Evolutionary conservation across 2,329 filamentous ascomycete genomes (phyloP).

Genomic region (Cercospora sesami): DNA sequence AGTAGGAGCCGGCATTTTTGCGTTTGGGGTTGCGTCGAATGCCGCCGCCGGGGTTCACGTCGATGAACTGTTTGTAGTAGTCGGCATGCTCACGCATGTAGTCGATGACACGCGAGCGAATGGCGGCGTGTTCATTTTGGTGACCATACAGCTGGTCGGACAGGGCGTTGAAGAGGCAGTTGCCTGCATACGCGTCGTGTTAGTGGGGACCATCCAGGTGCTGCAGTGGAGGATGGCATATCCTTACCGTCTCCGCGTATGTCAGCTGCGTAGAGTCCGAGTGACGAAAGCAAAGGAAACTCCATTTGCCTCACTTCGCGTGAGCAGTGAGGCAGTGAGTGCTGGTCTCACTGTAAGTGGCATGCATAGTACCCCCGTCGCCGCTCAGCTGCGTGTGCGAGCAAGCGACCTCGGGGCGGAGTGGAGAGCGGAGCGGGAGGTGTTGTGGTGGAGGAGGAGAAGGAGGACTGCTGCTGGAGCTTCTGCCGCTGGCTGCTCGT

Average conservation of each 20-base stretch:
- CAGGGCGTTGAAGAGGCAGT: conserved; percentile 68
- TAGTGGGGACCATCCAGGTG: conserved; percentile 21
- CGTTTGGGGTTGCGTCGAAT: conserved; percentile 60
- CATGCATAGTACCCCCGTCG: conserved; percentile 10
- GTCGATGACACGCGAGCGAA: conserved; percentile 60
- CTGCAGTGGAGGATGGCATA: background rate
- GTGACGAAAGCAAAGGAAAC: conserved; percentile 57
- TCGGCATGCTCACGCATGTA: conserved; percentile 62
- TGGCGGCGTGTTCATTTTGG: conserved; percentile 57
- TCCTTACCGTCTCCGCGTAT: conserved; percentile 64
- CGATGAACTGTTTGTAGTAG: conserved; percentile 66
- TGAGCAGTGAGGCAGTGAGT: conserved; percentile 1
- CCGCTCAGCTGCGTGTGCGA: background rate
- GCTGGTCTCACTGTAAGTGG: conserved; percentile 11
- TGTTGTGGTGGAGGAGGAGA: conserved; percentile 6
- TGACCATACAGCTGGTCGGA: conserved; percentile 67
- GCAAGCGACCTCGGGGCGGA: background rate
- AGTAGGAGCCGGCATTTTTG: conserved; percentile 54
- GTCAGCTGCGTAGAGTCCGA: conserved; percentile 60
- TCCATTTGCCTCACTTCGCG: conserved; percentile 39
- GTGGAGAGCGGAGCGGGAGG: background rate
- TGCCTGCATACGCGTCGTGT: conserved; percentile 51
- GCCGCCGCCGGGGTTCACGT: conserved; percentile 55
- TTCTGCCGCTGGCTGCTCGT: background rate
- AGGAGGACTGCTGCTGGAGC: background rate